These are phyloP conservation scores for Didymellaceae sp. DNA, from an alignment of 2,329 filamentous ascomycete species.

Conservation along the genomic window DNA sequence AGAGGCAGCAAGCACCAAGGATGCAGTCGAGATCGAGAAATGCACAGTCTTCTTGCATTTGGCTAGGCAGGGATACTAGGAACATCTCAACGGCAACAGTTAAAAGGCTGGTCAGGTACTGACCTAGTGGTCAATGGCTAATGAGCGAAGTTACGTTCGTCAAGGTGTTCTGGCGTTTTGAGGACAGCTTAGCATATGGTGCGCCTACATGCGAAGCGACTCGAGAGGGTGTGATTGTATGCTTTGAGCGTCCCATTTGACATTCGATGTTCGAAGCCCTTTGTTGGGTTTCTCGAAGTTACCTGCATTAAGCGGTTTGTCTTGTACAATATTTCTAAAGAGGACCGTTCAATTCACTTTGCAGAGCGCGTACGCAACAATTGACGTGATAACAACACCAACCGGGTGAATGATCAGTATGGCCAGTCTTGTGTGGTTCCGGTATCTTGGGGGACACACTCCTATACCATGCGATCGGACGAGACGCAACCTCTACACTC, in stretches of 20 bases:
- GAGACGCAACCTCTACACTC: too few relatives aligned
- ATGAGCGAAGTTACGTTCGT: not conserved
- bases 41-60: conserved; percentile 78
- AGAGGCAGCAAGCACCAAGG: conserved; percentile 30
- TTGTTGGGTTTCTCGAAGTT: not conserved
- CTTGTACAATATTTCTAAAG: not conserved
- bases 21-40: conserved; percentile 78
- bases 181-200: not conserved
- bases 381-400: too few relatives aligned
- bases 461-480: too few relatives aligned
- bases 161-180: conserved; percentile 11
- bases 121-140: not conserved
- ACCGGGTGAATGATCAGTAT: too few relatives aligned
- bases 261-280: not conserved
- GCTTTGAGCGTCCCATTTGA: not conserved
- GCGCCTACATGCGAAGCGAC: not conserved
- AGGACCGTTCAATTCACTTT: too few relatives aligned
- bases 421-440: too few relatives aligned
- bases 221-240: not conserved
- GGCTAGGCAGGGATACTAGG: conserved; percentile 49
- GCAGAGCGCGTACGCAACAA: too few relatives aligned
- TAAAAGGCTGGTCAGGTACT: too few relatives aligned
- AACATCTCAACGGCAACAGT: not conserved
- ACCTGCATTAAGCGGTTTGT: not conserved
- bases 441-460: too few relatives aligned